phyloP scores from a whole-genome alignment of 2,329 filamentous ascomycete genomes.

The Corinectria fuckeliana region DNA sequence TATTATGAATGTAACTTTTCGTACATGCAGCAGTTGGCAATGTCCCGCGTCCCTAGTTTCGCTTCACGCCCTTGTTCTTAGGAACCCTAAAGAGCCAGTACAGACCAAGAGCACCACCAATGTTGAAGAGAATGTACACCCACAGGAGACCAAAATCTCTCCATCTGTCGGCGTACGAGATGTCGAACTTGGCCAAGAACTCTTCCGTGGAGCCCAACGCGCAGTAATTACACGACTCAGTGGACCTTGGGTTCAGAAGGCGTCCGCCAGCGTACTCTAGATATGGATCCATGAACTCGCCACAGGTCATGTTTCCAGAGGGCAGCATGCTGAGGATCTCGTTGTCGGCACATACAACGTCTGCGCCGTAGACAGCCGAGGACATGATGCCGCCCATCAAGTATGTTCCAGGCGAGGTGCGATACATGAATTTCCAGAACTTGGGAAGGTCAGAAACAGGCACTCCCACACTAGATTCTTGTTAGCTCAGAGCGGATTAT shows the following conservation, averaged over 20 bases:
- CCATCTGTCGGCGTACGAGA: constrained; percentile 59
- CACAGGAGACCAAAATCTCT: constrained; percentile 62
- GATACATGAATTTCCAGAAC: constrained; percentile 78
- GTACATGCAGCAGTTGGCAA: too few species aligned
- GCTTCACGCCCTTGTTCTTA: constrained; percentile 33
- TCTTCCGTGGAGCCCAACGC: constrained; percentile 44
- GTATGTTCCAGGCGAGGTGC: constrained; percentile 73
- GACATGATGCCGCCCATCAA: constrained; percentile 66
- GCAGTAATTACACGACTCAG: constrained; percentile 54
- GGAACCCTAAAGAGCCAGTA: constrained; percentile 53
- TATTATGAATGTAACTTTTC: neutral
- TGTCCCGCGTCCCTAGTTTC: too few species aligned
- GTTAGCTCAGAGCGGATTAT: constrained; percentile 2
- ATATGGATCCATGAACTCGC: constrained; percentile 55
- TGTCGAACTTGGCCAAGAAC: constrained; percentile 48
- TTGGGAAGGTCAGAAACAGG: constrained; percentile 61
- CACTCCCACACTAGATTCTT: constrained; percentile 60
- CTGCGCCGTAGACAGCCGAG: constrained; percentile 29
- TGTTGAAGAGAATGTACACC: constrained; percentile 58
- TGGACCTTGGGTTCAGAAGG: constrained; percentile 51
- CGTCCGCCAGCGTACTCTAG: constrained; percentile 53
- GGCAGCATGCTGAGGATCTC: constrained; percentile 65
- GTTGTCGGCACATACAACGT: constrained; percentile 33
- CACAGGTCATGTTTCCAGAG: constrained; percentile 56
- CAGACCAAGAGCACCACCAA: constrained; percentile 51